Evolutionary conservation across 306 rosid species (phyloP), one percentile per base, ranked within the genome.

Genomic region (Begonia loranthoides): DNA sequence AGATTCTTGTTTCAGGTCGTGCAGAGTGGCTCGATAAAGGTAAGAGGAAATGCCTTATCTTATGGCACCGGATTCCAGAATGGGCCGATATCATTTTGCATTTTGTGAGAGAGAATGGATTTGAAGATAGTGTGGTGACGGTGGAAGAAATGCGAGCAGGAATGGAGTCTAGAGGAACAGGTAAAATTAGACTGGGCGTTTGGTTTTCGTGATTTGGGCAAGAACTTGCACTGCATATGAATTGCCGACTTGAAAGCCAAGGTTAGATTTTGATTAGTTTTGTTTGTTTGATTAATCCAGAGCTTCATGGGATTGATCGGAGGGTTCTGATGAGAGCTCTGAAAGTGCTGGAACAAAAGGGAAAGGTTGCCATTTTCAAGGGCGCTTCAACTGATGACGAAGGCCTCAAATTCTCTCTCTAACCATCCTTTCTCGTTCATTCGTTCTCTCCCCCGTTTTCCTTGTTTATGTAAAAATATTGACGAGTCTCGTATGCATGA

Each of bases 21-120:
- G 96, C 88, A 41, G 95, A 84, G 63, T 88, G 96, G 96, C 70
- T 84, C 81, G 80, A 84, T 67, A 88, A 88, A 76, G 85, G 88
- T 39, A 93, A 64, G 53, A 84, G 86, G 66, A 88, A 81, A 69
- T 88, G 96, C 49, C 82, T 88, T 55, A 73, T 84, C 60, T 83
- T 88, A 21, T 84, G 96, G 93, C 89, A 88, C 54, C 79, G 88
- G 50, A 75, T 88, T 68, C 95, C 79, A 68, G 95, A 81, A 55
- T 84, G 96, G 95, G 96, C 89, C 15, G 92, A 81, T 49, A 79
- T 88, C 55, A 69, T 88, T 54, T 61, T 81, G 45, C 74, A 67
- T 54, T 88, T 84, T 67, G 95, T 88, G 70, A 36, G 93, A 71
- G 87, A 84, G 53, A 79, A 81, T 77, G 96, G 95, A 49, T 61